Base-by-base conservation (phyloP, 441 rosid species). In the Lepidium campestre region DNA sequence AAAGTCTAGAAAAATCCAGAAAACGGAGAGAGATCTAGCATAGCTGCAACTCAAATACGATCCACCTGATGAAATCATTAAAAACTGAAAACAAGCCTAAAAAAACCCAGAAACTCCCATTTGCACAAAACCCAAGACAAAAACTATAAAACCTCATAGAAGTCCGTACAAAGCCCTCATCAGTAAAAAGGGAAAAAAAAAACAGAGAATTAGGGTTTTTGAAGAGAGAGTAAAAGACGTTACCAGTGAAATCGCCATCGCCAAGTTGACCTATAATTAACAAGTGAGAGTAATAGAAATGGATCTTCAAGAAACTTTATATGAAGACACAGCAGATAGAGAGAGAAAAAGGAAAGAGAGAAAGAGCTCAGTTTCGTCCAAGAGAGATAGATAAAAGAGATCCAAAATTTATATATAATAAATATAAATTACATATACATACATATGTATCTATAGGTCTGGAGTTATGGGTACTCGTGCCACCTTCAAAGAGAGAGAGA, bases 151-250 rank as follows among this genome's bases (percentile, higher is more conserved):
- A 68, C 23, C 12, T 10, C 61, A 71, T 60, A 40, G n/a, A 32
- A 12, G 31, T 48, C 32, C 32, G 31, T 37, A 65, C 50, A 63
- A 14, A 65, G 8, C 11, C 59, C 29, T 29, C 34, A 46, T n/a
- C 34, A 46, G n/a, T 4, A n/a, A n/a, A 45, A 48, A 5, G 2
- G 5, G 2, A 14, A 39, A 25, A 4, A 32, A 41, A 25, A 75
- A 62, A 35, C 48, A 63, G 19, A 39, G 47, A 31, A 69, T 71
- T 77, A 79, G 86, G 81, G 81, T 69, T 86, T 71, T 19, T 45
- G 23, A 1, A 31, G 17, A 61, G 19, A 14, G 1, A 39, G 15
- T 18, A 14, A 3, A 46, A 60, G 18, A 17, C 10, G 49, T 61
- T n/a, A 74, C 78, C 78, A 56, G 48, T 7, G 69, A 54, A 67